Evolutionary conservation across 129 eudicot species (phyloP).

Genomic region (Artemisia argyi): DNA sequence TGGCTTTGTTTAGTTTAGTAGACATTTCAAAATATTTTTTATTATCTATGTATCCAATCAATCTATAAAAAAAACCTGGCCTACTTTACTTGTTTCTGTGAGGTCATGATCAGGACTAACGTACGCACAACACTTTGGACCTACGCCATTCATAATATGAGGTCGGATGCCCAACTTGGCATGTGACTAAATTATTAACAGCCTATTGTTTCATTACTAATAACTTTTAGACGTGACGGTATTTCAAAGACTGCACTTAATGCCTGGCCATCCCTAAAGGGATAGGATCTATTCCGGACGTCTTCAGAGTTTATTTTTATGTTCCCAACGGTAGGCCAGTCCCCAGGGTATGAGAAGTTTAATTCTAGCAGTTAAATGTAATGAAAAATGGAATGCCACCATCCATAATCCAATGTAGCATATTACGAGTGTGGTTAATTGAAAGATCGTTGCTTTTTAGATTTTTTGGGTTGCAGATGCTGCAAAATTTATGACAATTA

Average conservation of each 20-base stretch:
- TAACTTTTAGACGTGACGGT: neutral
- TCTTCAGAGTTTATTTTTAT: neutral
- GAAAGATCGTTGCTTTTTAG: neutral
- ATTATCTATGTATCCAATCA: neutral
- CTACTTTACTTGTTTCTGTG: neutral
- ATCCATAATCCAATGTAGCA: too few species aligned
- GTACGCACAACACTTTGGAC: neutral
- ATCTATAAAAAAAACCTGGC: neutral
- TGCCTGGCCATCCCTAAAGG: neutral
- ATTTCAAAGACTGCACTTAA: neutral
- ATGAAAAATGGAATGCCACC: too few species aligned
- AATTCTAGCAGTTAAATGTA: too few species aligned
- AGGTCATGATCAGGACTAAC: neutral
- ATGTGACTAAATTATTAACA: neutral
- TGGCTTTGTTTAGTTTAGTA: constrained; percentile 30
- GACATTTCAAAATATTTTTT: neutral
- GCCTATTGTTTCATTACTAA: neutral
- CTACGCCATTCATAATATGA: neutral
- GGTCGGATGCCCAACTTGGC: neutral
- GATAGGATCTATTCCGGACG: neutral
- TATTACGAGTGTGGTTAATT: neutral
- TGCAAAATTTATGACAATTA: neutral
- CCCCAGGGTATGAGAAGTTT: neutral
- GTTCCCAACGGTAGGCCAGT: neutral
- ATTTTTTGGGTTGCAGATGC: too few species aligned